Base-by-base conservation (phyloP, 75 land plant species). In the Picea sitchensis region DNA sequence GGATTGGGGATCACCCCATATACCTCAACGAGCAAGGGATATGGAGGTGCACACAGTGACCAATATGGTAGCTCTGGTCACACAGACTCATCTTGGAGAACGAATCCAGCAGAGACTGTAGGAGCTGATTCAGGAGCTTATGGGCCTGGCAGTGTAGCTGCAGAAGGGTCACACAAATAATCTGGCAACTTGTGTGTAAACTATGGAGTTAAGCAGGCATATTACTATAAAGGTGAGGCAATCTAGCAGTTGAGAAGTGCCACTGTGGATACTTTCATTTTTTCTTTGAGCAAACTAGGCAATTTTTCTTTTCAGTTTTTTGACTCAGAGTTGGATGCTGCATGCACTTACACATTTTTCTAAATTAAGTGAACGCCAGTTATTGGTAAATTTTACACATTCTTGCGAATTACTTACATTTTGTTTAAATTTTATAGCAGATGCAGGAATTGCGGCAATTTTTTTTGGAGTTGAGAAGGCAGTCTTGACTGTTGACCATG, bases 41-140 rank as follows among this genome's bases (percentile, higher is more conserved):
- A 79, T 78, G 88, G 85, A 75, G 78, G 23, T 58, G 78, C 86
- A 31, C 93, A 93, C 81, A 87, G 88, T 15, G 92, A 89, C 87
- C 81, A 82, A 0, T 85, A 83, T 74, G 87, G 88, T 1, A 83
- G 78, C 60, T 34, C 91, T 11, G 96, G 88, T 2, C 91, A 93
- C 84, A 81, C 87, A 47, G 85, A 84, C 76, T 77, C 82, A 62
- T 80, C 82, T 9, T 91, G 93, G 93, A 87, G 91, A 78, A 81
- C 93, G 58, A 87, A 84, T 23, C 73, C 84, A 34, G 76, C 96
- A 32, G 94, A 93, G 59, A 82, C 88, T 20, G 91, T 88, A 69
- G 89, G 82, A 12, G 80, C 91, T 58, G 79, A 82, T 63, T 79
- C 92, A 21, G 83, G 82, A 79, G 86, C 81, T 59, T 87, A 82